phyloP scores from a whole-genome alignment of 2,329 filamentous ascomycete genomes.

The Sporothrix phasma region DNA sequence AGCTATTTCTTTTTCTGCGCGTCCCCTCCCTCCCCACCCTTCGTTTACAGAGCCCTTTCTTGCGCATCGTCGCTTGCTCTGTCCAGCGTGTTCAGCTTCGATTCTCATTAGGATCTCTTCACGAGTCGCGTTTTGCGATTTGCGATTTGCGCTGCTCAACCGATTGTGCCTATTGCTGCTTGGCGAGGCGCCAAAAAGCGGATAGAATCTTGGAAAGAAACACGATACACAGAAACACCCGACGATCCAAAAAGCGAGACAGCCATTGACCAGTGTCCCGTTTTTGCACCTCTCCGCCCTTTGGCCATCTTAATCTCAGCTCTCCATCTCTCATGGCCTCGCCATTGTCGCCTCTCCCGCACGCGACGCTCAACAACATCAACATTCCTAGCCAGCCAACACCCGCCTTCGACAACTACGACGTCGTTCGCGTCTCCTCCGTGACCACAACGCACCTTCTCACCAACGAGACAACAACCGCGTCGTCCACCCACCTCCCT shows the following conservation, averaged over 20 bases:
- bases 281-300: neutral
- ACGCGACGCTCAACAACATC: slow-evolving; percentile 29
- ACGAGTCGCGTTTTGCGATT: neutral
- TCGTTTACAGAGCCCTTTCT: neutral
- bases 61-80: neutral
- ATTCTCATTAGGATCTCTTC: neutral
- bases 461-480: neutral
- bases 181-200: neutral
- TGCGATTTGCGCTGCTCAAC: neutral
- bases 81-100: neutral
- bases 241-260: neutral
- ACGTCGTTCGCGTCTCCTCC: slow-evolving; percentile 23
- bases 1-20: slow-evolving; percentile 4
- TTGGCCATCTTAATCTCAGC: neutral
- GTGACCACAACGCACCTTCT: slow-evolving; percentile 1
- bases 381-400: slow-evolving; percentile 14
- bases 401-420: slow-evolving; percentile 26
- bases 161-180: neutral
- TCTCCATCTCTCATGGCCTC: slow-evolving; percentile 27
- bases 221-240: neutral
- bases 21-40: neutral
- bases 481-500: neutral
- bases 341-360: slow-evolving; percentile 32
- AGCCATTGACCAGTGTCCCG: neutral
- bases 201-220: neutral